These are phyloP conservation scores for Amyloporia xantha DNA, from an alignment of 768 basidiomycete species.

Conservation along the genomic window DNA sequence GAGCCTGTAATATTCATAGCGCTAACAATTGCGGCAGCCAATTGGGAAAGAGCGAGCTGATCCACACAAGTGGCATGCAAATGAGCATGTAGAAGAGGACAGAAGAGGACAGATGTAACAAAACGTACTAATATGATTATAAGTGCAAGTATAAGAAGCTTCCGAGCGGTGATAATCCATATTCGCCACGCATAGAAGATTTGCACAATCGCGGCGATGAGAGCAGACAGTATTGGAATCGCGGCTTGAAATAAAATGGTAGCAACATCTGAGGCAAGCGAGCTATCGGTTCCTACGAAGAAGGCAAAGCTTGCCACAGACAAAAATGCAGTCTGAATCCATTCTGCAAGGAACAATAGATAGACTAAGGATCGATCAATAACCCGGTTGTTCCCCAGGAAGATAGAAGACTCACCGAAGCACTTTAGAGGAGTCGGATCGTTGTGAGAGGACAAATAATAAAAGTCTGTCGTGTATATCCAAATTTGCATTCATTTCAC, in stretches of 20 bases:
- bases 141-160: background rate
- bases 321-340: background rate
- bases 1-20: background rate
- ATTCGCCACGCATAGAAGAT: background rate
- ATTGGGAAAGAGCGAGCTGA: background rate
- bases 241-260: background rate
- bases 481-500: too few relatives aligned
- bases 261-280: too few relatives aligned
- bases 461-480: background rate
- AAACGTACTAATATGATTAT: background rate
- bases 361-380: background rate
- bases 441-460: background rate
- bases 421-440: background rate
- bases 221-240: background rate
- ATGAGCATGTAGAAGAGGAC: too few relatives aligned
- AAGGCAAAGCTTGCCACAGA: background rate
- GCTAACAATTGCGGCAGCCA: background rate
- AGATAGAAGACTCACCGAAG: background rate
- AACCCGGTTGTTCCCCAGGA: background rate
- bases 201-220: background rate
- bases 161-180: background rate
- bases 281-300: background rate
- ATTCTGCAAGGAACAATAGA: background rate
- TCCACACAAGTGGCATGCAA: background rate
- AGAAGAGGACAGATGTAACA: too few relatives aligned